phyloP scores from a whole-genome alignment of 495 filamentous ascomycete genomes.

The Neurospora sp. region DNA sequence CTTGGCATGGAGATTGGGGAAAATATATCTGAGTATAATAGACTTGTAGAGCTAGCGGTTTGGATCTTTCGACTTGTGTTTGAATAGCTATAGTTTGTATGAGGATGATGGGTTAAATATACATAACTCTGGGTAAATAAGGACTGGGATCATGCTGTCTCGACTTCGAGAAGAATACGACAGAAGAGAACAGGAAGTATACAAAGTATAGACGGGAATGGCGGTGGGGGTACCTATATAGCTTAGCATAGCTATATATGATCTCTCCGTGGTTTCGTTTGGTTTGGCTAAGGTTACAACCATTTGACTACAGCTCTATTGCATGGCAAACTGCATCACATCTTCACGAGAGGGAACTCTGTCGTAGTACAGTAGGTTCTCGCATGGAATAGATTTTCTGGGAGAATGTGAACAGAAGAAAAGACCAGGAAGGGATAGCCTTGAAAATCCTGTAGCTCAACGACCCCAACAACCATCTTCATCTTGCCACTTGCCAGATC shows the following conservation, averaged over 20 bases:
- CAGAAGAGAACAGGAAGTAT: background rate
- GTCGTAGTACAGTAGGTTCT: background rate
- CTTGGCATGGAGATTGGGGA: background rate
- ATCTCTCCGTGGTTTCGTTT: background rate
- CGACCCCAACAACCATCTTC: background rate
- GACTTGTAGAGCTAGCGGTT: background rate
- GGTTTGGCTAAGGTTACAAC: background rate
- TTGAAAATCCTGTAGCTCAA: background rate
- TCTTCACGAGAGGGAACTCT: background rate
- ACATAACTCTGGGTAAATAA: background rate
- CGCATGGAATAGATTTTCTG: background rate
- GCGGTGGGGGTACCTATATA: background rate
- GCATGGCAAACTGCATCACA: background rate
- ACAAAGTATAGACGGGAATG: background rate
- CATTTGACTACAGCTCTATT: background rate
- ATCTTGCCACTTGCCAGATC: background rate
- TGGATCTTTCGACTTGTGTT: too few relatives aligned
- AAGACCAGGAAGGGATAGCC: background rate
- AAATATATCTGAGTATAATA: background rate
- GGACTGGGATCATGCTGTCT: background rate
- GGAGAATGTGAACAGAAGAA: background rate
- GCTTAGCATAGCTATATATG: background rate
- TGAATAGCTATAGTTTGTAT: too few relatives aligned
- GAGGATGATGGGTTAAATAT: background rate
- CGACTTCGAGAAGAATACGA: background rate